Conservation (phyloP, 2,329 filamentous ascomycete genomes). For the Sarocladium kiliense region DNA sequence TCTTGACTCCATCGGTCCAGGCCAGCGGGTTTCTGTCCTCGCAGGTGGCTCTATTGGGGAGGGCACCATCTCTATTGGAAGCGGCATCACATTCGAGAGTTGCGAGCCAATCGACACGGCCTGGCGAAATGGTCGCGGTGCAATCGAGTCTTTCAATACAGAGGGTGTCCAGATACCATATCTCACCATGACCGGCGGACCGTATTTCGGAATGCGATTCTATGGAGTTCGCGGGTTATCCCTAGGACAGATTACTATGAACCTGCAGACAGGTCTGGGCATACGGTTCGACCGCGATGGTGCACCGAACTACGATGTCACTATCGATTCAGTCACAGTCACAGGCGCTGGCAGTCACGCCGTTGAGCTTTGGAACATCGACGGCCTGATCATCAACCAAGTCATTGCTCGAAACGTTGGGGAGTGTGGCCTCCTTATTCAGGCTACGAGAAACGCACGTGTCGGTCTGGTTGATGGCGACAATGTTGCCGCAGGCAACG, state of each 20-base stretch:
- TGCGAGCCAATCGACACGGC: conserved; percentile 50
- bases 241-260: conserved; percentile 49
- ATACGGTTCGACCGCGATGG: conserved; percentile 54
- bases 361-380: conserved; percentile 56
- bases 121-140: conserved; percentile 38
- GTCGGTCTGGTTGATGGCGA: conserved; percentile 51
- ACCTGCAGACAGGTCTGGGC: conserved; percentile 47
- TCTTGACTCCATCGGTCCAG: conserved; percentile 43
- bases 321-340: conserved; percentile 46
- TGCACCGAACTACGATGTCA: conserved; percentile 47
- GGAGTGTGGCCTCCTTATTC: conserved; percentile 52
- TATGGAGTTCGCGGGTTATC: conserved; percentile 42
- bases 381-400: conserved; percentile 43
- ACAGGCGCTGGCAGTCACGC: conserved; percentile 50
- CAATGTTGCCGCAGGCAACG: conserved; percentile 46
- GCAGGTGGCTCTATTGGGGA: conserved; percentile 51
- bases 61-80: conserved; percentile 43
- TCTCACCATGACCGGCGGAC: conserved; percentile 51
- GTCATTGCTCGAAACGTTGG: conserved; percentile 50
- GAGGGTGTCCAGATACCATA: conserved; percentile 48
- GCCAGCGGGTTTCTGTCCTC: conserved; percentile 48
- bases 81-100: conserved; percentile 53
- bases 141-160: conserved; percentile 47
- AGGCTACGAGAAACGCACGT: conserved; percentile 44
- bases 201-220: conserved; percentile 53